These are phyloP conservation scores for Talaromyces thailandensis DNA, from an alignment of 495 filamentous ascomycete genomes.

Conservation along the genomic window DNA sequence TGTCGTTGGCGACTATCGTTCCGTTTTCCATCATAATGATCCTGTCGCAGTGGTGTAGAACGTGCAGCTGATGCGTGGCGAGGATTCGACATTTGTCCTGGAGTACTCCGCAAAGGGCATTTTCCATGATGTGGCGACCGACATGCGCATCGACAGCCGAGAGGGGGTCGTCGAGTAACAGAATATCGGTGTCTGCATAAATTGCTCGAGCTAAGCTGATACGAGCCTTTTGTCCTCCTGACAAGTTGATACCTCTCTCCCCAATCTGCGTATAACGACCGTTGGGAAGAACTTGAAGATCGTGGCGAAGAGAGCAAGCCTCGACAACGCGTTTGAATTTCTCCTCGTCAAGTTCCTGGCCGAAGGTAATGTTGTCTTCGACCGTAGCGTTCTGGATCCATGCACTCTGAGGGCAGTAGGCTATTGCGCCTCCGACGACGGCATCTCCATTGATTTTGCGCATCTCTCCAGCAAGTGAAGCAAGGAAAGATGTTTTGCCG, in stretches of 20 bases:
- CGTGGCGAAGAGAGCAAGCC: constrained; percentile 62
- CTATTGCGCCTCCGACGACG: constrained; percentile 1
- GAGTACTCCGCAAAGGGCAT: constrained; percentile 11
- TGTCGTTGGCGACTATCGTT: constrained; percentile 18
- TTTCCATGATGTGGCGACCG: constrained; percentile 13
- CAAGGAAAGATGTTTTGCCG: constrained; percentile 10
- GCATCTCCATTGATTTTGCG: constrained; percentile 1
- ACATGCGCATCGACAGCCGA: constrained; percentile 45
- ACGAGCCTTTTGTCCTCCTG: constrained; percentile 73
- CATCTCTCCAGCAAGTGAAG: constrained; percentile 11
- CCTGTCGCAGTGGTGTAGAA: constrained; percentile 12
- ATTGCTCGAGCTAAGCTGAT: constrained; percentile 48
- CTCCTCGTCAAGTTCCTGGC: constrained; percentile 7
- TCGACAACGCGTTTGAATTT: constrained; percentile 29
- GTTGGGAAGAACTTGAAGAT: constrained; percentile 69
- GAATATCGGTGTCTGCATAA: constrained; percentile 39
- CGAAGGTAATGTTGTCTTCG: constrained; percentile 10
- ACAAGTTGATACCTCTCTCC: constrained; percentile 72
- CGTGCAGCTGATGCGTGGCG: constrained; percentile 15
- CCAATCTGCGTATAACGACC: constrained; percentile 72
- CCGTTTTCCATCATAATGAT: constrained; percentile 18
- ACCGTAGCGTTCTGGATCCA: constrained; percentile 11
- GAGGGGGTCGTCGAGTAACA: constrained; percentile 42
- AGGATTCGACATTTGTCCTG: constrained; percentile 9
- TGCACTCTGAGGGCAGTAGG: constrained; percentile 10